phyloP scores from a whole-genome alignment of 2,329 filamentous ascomycete genomes.

The Aspergillus fijiensis region DNA sequence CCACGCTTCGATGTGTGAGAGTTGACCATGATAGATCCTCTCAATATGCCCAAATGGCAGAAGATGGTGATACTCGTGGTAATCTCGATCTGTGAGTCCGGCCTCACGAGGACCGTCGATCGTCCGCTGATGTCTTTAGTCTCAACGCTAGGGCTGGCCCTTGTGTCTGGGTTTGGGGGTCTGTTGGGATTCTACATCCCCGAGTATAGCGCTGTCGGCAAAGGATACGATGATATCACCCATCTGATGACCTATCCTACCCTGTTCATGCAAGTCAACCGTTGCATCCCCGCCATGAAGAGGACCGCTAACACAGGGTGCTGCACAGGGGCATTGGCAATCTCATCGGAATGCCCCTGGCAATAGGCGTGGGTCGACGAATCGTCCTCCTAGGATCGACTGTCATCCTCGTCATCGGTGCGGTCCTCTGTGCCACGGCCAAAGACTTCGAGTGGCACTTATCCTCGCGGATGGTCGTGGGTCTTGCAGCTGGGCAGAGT shows the following conservation, averaged over 20 bases:
- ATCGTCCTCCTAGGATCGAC: slow-evolving; percentile 34
- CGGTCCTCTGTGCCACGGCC: slow-evolving; percentile 29
- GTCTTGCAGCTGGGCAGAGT: slow-evolving; percentile 44
- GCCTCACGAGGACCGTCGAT: neutral
- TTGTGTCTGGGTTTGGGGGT: slow-evolving; percentile 46
- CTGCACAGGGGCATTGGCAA: slow-evolving; percentile 34
- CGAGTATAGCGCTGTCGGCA: slow-evolving; percentile 37
- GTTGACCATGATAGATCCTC: slow-evolving; percentile 22
- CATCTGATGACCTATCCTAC: slow-evolving; percentile 38
- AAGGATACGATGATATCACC: slow-evolving; percentile 42
- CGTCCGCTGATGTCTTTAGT: slow-evolving; percentile 31
- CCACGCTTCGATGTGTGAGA: no score
- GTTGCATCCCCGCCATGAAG: no score
- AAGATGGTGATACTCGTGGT: slow-evolving; percentile 29
- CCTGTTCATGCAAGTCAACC: slow-evolving; percentile 24
- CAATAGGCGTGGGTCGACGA: slow-evolving; percentile 37
- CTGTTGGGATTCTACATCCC: slow-evolving; percentile 46
- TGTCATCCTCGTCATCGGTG: slow-evolving; percentile 28
- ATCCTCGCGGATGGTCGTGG: slow-evolving; percentile 39
- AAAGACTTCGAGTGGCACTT: slow-evolving; percentile 41
- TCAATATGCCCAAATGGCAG: slow-evolving; percentile 31
- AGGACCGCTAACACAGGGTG: neutral
- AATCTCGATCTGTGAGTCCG: slow-evolving; percentile 27
- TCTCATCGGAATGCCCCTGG: slow-evolving; percentile 36
- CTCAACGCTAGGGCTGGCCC: slow-evolving; percentile 39